A percentile compares a stretch with the other conserved stretches of the same genome.
These are phyloP conservation scores for Aspergillus biplanus DNA, from an alignment of 495 filamentous ascomycete genomes.

Conservation along the genomic window DNA sequence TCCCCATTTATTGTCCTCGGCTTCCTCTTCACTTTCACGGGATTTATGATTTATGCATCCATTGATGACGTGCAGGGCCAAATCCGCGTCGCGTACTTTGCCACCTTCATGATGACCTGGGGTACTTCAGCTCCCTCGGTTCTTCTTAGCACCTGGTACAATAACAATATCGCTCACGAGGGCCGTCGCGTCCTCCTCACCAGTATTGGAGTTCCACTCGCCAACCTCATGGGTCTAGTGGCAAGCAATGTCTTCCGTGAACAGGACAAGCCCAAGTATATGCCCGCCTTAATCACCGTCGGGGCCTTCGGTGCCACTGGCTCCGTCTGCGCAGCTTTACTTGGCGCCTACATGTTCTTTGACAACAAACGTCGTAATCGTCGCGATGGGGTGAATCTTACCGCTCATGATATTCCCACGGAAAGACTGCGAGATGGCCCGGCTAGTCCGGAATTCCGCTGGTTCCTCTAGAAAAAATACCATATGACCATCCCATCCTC, in stretches of 20 bases:
- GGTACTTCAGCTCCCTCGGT: conserved; percentile 59
- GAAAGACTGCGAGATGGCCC: conserved; percentile 71
- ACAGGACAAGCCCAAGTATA: conserved; percentile 72
- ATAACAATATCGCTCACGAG: conserved; percentile 81
- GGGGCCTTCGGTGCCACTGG: conserved; percentile 73
- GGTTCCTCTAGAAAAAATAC: conserved; percentile 57
- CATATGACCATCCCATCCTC: not conserved
- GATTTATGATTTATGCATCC: conserved; percentile 74
- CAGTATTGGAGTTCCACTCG: conserved; percentile 72
- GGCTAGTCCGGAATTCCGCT: conserved; percentile 64
- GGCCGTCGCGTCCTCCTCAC: conserved; percentile 71
- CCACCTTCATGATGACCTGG: conserved; percentile 85
- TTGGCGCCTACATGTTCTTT: conserved; percentile 70
- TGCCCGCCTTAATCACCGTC: conserved; percentile 73
- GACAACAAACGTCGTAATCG: conserved; percentile 70
- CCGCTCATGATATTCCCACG: conserved; percentile 70
- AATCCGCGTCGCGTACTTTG: conserved; percentile 72
- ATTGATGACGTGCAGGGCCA: conserved; percentile 62
- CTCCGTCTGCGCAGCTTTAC: conserved; percentile 53
- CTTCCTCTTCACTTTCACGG: conserved; percentile 72
- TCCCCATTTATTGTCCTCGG: conserved; percentile 76
- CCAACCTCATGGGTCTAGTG: conserved; percentile 82
- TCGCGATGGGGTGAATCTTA: conserved; percentile 60
- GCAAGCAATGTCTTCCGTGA: conserved; percentile 73
- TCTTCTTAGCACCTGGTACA: conserved; percentile 65